Base-by-base conservation (phyloP, 768 basidiomycete genomes). In the Tricholoma sp. region DNA sequence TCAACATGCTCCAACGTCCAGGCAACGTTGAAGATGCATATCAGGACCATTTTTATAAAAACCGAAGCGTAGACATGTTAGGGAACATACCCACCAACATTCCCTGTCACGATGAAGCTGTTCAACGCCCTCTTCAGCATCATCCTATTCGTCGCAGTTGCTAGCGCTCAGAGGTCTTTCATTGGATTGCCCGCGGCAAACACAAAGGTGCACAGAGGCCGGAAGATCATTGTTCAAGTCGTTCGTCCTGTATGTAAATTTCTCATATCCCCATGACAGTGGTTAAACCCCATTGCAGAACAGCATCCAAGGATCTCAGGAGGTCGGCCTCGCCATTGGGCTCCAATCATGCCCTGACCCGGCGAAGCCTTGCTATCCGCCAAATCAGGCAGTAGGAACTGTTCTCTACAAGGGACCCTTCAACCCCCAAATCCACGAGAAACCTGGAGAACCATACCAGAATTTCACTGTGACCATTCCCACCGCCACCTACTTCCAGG, bases 241-340 rank as follows among this genome's bases (percentile, higher is more conserved):
- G 68, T 70, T 44, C 65, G 66, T 41, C 75, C 73, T 4, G 76
- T 76, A 66, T 50, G 72, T 70, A 9, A 10, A 1, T 24, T 53
- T 31, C 7, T 37, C 13, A 9, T 9, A n/a, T 8, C 41, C 2
- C 13, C 29, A 9, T 4, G 7, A 28, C 52, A 31, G 0, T 6
- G 8, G 11, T 53, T 29, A 24, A 53, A 8, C 15, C 3, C 15
- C 12, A 31, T n/a, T 49, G 9, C 45, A 80, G 78, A 66, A 74
- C 32, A 60, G 69, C 34, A 59, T 75, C 17, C 62, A 75, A 41
- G 73, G 74, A 4, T 74, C 73, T n/a, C 69, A 64, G 49, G 77
- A 80, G 57, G 74, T 78, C 3, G 77, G 75, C 17, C 61, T 80
- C 36, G 73, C 71, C 20, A 74, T 81, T 52, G 74, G 74, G 11